Evolutionary conservation across 2,329 filamentous ascomycete genomes (phyloP), one percentile per base, ranked within the genome.

Genomic region (Penicillium sp.): DNA sequence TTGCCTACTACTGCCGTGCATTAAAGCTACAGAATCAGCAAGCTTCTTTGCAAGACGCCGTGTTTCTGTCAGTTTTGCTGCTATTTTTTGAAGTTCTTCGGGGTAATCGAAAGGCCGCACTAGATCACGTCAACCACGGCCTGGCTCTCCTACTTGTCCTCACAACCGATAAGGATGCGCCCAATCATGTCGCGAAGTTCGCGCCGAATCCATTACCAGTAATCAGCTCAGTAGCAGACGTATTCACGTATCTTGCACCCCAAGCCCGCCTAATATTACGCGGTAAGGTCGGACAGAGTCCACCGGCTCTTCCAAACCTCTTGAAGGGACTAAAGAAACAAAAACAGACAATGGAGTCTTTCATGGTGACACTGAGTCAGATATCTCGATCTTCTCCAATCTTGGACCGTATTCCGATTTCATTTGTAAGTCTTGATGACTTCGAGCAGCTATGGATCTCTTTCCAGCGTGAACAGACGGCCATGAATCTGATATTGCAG

Each of bases 211-310:
- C 50, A 26, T 21, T 24, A 23, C 50, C 24, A 21, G 50, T 52
- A 20, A 16, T 52, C 38, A 52, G 38, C 50, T 52, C 50, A 45
- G 50, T 52, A 52, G 50, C 50, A 23, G 50, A 52, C 40, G 50
- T 52, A 30, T 52, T 52, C 24, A 45, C 50, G 21, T 52, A 52
- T 33, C 50, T 52, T 5, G 50, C 50, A 43, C 50, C 50, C 5
- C 50, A 52, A 21, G 50, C 50, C 18, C 50, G 50, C 23, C 38
- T 52, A 14, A 52, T 52, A n/a, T 5, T 52, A 33, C 38, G 50
- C 50, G 50, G 50, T 12, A 52, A 45, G 30, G 18, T 45, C 18
- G 50, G 50, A 8, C 38, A 45, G 6, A 52, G 50, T 20, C 40
- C 38, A 3, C 50, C 48, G 9, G 48, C 35, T n/a, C 50, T 52